Evolutionary conservation across 805 yeast species (phyloP).

Genomic region (Metschnikowia lachancei): DNA sequence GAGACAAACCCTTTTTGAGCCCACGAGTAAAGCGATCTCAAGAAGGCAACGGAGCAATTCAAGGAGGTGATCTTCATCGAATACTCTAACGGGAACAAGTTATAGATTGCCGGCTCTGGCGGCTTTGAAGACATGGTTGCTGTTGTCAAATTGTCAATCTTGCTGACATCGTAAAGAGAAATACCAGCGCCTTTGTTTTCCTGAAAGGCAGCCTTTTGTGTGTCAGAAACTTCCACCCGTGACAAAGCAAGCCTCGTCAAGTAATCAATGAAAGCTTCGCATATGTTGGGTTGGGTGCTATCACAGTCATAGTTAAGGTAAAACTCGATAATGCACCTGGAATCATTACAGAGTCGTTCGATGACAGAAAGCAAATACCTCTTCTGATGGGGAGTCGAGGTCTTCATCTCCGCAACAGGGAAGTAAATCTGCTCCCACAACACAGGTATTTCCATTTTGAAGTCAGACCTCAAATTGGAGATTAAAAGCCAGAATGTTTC

Average conservation of each 20-base stretch:
- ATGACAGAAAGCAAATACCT: slow-evolving; percentile 80
- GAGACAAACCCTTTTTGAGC: slow-evolving; percentile 58
- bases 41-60: slow-evolving; percentile 73
- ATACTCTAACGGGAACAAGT: slow-evolving; percentile 70
- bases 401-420: slow-evolving; percentile 88
- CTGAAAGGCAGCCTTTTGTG: slow-evolving; percentile 53
- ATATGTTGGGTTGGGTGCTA: slow-evolving; percentile 71
- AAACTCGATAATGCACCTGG: slow-evolving; percentile 86
- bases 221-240: slow-evolving; percentile 66
- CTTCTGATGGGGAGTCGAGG: slow-evolving; percentile 91
- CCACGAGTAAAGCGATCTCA: slow-evolving; percentile 82
- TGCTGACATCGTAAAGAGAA: slow-evolving; percentile 69
- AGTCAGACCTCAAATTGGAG: slow-evolving; percentile 78
- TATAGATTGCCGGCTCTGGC: slow-evolving; percentile 55
- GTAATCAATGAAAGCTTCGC: slow-evolving; percentile 78
- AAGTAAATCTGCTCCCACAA: slow-evolving; percentile 90
- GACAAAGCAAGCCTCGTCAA: slow-evolving; percentile 69
- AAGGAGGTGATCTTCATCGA: slow-evolving; percentile 81
- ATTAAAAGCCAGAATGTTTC: slow-evolving; percentile 92
- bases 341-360: slow-evolving; percentile 80
- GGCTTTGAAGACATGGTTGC: slow-evolving; percentile 55
- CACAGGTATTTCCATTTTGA: slow-evolving; percentile 91
- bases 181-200: slow-evolving; percentile 50
- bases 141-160: slow-evolving; percentile 75
- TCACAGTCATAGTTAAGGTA: slow-evolving; percentile 96